Evolutionary conservation across 73 alveolate genomes (phyloP).

Genomic region (Vitrella brassicaformis): DNA sequence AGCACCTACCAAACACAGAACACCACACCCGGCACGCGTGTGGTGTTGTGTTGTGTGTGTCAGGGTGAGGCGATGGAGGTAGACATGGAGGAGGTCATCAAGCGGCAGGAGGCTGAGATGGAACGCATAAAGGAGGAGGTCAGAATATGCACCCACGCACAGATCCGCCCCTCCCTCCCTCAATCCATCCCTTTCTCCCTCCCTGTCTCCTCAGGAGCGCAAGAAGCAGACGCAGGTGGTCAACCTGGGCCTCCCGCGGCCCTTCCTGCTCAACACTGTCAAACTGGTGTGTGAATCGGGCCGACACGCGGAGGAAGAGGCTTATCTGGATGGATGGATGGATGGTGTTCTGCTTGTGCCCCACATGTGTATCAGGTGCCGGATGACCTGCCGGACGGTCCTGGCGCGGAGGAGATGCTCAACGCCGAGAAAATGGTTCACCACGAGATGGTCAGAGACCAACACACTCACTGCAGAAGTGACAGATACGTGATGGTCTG

Average conservation of each 20-base stretch:
- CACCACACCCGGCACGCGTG: no score
- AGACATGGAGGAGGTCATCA: conserved; percentile 48
- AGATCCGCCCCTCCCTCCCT: no score
- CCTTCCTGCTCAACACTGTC: conserved; percentile 12
- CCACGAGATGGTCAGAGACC: no score
- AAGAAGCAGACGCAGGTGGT: conserved; percentile 23
- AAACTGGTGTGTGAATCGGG: background rate
- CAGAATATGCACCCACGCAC: no score
- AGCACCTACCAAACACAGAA: no score
- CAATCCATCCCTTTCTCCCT: no score
- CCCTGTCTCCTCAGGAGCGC: no score
- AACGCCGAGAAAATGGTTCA: background rate
- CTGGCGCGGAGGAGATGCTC: background rate
- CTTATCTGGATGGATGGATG: background rate
- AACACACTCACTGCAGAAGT: no score
- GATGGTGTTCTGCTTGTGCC: no score
- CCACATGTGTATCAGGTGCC: background rate
- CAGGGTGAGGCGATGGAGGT: conserved; percentile 24
- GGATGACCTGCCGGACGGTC: background rate
- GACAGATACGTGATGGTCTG: no score
- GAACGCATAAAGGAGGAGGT: conserved; percentile 18
- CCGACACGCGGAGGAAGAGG: background rate
- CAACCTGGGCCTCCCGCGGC: conserved; percentile 35
- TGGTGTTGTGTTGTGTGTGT: no score
- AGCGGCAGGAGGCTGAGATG: conserved; percentile 17